Percentiles rank a stretch among this genome's conserved stretches.
These are phyloP conservation scores for Suillus paluster DNA, from an alignment of 768 basidiomycete genomes.

Conservation along the genomic window DNA sequence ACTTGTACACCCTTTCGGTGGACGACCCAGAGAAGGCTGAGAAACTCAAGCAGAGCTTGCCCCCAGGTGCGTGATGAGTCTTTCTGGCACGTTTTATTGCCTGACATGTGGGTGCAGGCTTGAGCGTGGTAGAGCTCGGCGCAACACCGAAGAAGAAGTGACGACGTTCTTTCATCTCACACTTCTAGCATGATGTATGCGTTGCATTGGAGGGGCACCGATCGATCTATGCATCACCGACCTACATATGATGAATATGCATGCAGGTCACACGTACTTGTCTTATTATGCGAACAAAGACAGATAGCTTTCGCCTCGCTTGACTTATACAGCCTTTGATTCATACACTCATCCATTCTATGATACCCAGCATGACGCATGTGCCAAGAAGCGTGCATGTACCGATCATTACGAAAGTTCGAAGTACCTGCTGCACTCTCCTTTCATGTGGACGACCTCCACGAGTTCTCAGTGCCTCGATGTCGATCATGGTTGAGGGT, in stretches of 20 bases:
- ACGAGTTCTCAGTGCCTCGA: slow-evolving; percentile 21
- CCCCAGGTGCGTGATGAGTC: slow-evolving; percentile 72
- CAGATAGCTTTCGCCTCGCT: slow-evolving; percentile 4
- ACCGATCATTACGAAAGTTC: slow-evolving; percentile 19
- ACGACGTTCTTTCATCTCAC: slow-evolving; percentile 18
- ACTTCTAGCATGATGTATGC: neutral
- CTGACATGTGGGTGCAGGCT: slow-evolving; percentile 48
- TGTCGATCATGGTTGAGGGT: slow-evolving; percentile 18
- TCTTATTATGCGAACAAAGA: slow-evolving; percentile 6
- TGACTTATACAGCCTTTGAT: slow-evolving; percentile 3
- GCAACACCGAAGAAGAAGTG: slow-evolving; percentile 78
- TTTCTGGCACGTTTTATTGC: neutral
- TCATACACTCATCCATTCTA: slow-evolving; percentile 25
- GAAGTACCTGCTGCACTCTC: slow-evolving; percentile 19
- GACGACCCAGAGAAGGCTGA: slow-evolving; percentile 99
- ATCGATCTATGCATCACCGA: slow-evolving; percentile 5
- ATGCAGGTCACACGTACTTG: slow-evolving; percentile 5
- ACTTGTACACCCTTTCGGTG: slow-evolving; percentile 95
- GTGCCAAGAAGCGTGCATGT: slow-evolving; percentile 26
- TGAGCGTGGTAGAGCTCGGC: slow-evolving; percentile 73
- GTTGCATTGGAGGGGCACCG: neutral
- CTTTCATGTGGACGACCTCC: slow-evolving; percentile 12
- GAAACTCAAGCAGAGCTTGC: slow-evolving; percentile 93
- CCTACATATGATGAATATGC: slow-evolving; percentile 6
- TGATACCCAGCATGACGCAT: slow-evolving; percentile 24